Evolutionary conservation across 345 rosid species (phyloP).

Genomic region (Populus alba): DNA sequence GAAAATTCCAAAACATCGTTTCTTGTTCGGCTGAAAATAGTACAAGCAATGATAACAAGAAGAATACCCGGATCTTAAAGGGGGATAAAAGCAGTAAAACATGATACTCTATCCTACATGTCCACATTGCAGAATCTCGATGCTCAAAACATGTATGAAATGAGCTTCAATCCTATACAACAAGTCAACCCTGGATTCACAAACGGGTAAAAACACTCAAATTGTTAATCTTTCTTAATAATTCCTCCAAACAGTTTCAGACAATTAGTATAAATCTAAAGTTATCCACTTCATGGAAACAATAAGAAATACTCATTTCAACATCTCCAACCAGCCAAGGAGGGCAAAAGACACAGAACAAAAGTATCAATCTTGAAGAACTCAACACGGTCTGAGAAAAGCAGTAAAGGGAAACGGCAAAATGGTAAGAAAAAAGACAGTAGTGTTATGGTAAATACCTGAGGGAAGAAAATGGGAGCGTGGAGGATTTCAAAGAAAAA

Average conservation of each 20-base stretch:
- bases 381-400: neutral
- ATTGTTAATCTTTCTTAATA: no score
- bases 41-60: no score
- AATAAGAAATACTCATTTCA: neutral
- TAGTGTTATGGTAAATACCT: neutral
- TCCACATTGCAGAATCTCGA: neutral
- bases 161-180: no score
- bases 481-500: constrained; percentile 8
- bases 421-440: neutral
- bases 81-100: neutral
- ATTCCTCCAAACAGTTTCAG: no score
- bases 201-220: no score
- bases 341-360: neutral
- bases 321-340: neutral
- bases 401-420: neutral
- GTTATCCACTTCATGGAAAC: neutral
- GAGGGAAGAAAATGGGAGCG: neutral
- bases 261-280: no score
- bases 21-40: no score
- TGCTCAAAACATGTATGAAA: no score
- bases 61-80: no score
- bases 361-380: neutral
- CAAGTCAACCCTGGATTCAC: neutral
- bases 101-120: neutral
- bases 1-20: neutral